Percentiles rank a stretch among this genome's conserved stretches.
phyloP scores from a whole-genome alignment of 2,329 filamentous ascomycete species.

The Claviceps sp. region DNA sequence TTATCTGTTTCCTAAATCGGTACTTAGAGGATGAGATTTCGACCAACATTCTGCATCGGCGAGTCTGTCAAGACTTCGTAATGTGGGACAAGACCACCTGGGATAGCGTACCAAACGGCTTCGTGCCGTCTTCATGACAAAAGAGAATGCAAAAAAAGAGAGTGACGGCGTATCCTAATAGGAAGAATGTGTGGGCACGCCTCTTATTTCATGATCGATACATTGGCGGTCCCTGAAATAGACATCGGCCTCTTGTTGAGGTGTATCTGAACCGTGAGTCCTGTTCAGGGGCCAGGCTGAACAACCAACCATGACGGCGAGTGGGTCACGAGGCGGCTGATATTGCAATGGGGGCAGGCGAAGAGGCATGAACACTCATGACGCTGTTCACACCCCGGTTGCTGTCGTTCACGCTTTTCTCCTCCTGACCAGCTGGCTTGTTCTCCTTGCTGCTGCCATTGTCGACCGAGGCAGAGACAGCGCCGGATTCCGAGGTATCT shows the following conservation, averaged over 20 bases:
- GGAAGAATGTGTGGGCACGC: background rate
- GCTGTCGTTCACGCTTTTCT: slow-evolving; percentile 34
- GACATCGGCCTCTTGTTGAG: background rate
- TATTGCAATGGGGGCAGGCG: slow-evolving; percentile 36
- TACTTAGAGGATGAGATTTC: too few species aligned
- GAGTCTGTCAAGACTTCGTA: too few species aligned
- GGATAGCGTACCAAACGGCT: slow-evolving; percentile 1
- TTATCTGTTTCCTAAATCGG: too few species aligned
- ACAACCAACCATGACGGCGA: background rate
- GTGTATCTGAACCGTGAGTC: background rate
- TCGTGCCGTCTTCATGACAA: background rate
- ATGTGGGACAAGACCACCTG: too few species aligned
- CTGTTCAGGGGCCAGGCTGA: background rate
- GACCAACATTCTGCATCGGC: too few species aligned
- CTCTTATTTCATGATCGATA: background rate
- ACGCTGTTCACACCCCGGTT: slow-evolving; percentile 35
- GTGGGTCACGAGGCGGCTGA: slow-evolving; percentile 26
- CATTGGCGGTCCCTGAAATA: background rate
- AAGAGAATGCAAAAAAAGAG: background rate
- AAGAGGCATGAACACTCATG: slow-evolving; percentile 37
- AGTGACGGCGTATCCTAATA: background rate
- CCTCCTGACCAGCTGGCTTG: slow-evolving; percentile 42
- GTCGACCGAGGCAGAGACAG: slow-evolving; percentile 33
- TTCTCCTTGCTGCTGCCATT: slow-evolving; percentile 49
- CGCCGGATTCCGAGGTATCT: slow-evolving; percentile 30